These are phyloP conservation scores for Nakaseomyces delphensis DNA, from an alignment of 1,139 yeast species.

Conservation along the genomic window DNA sequence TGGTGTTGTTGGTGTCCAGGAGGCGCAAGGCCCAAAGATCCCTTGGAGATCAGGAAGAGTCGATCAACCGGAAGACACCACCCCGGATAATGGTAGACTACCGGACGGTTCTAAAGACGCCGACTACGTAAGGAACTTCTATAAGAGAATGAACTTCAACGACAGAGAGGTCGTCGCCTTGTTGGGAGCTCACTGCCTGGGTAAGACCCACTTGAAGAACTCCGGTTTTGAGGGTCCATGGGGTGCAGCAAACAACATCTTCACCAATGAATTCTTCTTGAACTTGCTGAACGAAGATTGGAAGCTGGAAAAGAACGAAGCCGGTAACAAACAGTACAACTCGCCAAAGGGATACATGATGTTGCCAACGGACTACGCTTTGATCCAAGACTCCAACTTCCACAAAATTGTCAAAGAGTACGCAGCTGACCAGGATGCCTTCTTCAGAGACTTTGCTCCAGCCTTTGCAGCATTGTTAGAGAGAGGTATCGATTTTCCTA, in stretches of 20 bases:
- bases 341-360: slow-evolving; percentile 77
- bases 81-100: slow-evolving; percentile 63
- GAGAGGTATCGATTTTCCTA: slow-evolving; percentile 59
- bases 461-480: slow-evolving; percentile 68
- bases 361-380: slow-evolving; percentile 78
- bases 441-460: slow-evolving; percentile 61
- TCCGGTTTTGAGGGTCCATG: slow-evolving; percentile 90
- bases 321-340: slow-evolving; percentile 66
- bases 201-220: slow-evolving; percentile 57
- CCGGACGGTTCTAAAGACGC: slow-evolving; percentile 76
- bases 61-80: slow-evolving; percentile 39
- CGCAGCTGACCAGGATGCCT: slow-evolving; percentile 61
- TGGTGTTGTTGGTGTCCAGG: slow-evolving; percentile 82
- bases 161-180: slow-evolving; percentile 82
- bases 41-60: slow-evolving; percentile 82
- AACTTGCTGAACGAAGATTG: slow-evolving; percentile 66
- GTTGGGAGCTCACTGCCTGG: slow-evolving; percentile 83
- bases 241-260: slow-evolving; percentile 82
- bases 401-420: slow-evolving; percentile 58
- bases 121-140: slow-evolving; percentile 57
- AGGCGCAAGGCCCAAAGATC: slow-evolving; percentile 76
- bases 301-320: slow-evolving; percentile 64
- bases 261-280: slow-evolving; percentile 69
- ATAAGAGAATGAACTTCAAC: slow-evolving; percentile 64
- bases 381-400: slow-evolving; percentile 59